A percentile compares a stretch with the other conserved stretches of the same genome.
Evolutionary conservation across 1,284 basidiomycete genomes (phyloP).

Genomic region (Salmacisia buchloeana): DNA sequence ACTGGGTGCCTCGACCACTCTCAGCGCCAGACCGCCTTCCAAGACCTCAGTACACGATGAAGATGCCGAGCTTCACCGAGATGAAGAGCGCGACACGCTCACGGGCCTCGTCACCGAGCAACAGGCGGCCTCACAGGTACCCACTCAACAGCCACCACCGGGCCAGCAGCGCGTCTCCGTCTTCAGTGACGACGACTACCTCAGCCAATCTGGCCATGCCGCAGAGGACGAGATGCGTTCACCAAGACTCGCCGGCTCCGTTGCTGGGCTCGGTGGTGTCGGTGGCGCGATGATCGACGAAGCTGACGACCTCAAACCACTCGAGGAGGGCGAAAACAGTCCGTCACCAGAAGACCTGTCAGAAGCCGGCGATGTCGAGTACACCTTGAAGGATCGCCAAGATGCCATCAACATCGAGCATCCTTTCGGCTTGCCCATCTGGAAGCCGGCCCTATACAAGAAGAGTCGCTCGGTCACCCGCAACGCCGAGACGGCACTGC

Average conservation of each 20-base stretch:
- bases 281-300: constrained; percentile 15
- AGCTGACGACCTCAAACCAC: constrained; percentile 18
- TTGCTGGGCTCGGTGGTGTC: constrained; percentile 10
- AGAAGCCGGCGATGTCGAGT: constrained; percentile 61
- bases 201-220: not conserved
- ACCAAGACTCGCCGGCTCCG: not conserved
- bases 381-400: constrained; percentile 92
- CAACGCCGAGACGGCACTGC: constrained; percentile 88
- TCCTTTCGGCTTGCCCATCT: constrained; percentile 97
- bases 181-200: constrained; percentile 2
- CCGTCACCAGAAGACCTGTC: constrained; percentile 5
- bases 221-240: not conserved
- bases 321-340: constrained; percentile 12
- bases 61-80: constrained; percentile 19
- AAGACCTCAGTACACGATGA: constrained; percentile 8
- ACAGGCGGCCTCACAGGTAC: not conserved
- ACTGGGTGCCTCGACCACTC: not conserved
- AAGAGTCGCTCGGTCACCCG: constrained; percentile 94
- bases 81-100: constrained; percentile 33
- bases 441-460: constrained; percentile 99
- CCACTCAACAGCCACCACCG: not conserved
- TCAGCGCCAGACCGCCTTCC: not conserved
- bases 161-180: not conserved
- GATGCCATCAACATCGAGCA: constrained; percentile 97
- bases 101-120: constrained; percentile 23